phyloP scores from a whole-genome alignment of 768 basidiomycete species.

The Butyriboletus loyo region DNA sequence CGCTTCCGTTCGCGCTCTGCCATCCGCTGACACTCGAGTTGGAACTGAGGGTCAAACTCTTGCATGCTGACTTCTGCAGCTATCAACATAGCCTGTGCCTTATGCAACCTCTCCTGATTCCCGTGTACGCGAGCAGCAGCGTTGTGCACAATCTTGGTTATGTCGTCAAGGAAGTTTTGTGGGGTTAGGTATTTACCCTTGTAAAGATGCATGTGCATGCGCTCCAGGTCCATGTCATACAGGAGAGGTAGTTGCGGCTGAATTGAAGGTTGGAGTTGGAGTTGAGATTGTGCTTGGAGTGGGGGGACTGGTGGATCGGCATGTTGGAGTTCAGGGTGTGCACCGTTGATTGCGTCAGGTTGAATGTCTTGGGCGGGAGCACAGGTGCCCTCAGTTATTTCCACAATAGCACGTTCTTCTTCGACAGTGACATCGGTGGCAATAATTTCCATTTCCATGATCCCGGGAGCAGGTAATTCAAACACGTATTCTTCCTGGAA shows the following conservation, averaged over 20 bases:
- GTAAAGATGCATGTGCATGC: conserved; percentile 83
- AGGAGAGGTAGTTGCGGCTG: conserved; percentile 46
- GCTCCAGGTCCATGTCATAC: conserved; percentile 89
- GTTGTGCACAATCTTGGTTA: conserved; percentile 79
- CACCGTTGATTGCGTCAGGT: conserved; percentile 43
- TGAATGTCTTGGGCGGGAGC: conserved; percentile 18
- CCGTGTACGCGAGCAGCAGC: conserved; percentile 52
- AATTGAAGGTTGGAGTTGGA: conserved; percentile 33
- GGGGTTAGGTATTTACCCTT: conserved; percentile 84
- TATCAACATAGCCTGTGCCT: conserved; percentile 87
- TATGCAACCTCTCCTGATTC: conserved; percentile 73
- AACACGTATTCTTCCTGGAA: conserved; percentile 74
- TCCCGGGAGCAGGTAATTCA: conserved; percentile 33
- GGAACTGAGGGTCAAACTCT: conserved; percentile 78
- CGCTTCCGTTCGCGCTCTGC: conserved; percentile 70
- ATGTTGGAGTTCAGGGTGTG: conserved; percentile 18
- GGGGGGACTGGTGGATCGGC: conserved; percentile 27
- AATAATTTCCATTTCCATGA: conserved; percentile 32
- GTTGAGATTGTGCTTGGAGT: conserved; percentile 36
- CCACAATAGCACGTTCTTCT: conserved; percentile 41
- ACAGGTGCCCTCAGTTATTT: conserved; percentile 38
- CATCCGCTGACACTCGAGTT: conserved; percentile 85
- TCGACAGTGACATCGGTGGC: conserved; percentile 39
- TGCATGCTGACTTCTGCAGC: conserved; percentile 82
- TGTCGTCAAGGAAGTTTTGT: conserved; percentile 80